Conservation (phyloP, 2,329 filamentous ascomycete genomes). For the Botrytis byssoidea region DNA sequence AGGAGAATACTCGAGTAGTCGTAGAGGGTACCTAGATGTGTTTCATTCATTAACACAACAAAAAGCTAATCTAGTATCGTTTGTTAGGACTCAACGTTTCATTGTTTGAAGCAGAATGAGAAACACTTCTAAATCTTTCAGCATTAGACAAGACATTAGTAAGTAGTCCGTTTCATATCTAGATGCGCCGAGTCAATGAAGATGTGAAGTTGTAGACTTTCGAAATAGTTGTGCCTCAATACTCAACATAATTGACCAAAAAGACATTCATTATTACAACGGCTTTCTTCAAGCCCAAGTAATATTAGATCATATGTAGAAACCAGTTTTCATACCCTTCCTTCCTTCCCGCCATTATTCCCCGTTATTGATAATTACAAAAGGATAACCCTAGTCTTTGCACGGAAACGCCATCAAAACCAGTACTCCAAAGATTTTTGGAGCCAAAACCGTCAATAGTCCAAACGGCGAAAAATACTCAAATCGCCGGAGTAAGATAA, state of each 20-base stretch:
- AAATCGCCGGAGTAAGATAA: constrained; percentile 17
- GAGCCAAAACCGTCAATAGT: constrained; percentile 14
- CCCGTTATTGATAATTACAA: constrained; percentile 11
- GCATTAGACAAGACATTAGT: not conserved
- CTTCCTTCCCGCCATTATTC: not conserved
- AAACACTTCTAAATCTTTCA: not conserved
- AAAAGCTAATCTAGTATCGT: not conserved
- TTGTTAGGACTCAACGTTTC: not conserved
- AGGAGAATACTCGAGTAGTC: not conserved
- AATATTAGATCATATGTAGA: constrained; percentile 1
- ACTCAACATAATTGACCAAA: not conserved
- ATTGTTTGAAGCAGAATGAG: not conserved
- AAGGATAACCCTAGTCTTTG: not conserved
- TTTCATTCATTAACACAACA: not conserved
- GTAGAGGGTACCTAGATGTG: not conserved
- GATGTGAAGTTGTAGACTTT: not conserved
- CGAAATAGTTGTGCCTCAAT: not conserved
- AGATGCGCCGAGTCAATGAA: not conserved
- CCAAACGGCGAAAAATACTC: constrained; percentile 5
- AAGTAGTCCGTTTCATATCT: too few species aligned
- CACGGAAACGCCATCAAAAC: constrained; percentile 11
- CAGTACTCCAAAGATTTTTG: constrained; percentile 7
- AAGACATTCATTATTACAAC: not conserved
- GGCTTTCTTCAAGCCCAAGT: not conserved
- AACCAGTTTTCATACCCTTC: not conserved